These are phyloP conservation scores for Penicillium sp. DNA, from an alignment of 2,329 filamentous ascomycete species.

Conservation along the genomic window DNA sequence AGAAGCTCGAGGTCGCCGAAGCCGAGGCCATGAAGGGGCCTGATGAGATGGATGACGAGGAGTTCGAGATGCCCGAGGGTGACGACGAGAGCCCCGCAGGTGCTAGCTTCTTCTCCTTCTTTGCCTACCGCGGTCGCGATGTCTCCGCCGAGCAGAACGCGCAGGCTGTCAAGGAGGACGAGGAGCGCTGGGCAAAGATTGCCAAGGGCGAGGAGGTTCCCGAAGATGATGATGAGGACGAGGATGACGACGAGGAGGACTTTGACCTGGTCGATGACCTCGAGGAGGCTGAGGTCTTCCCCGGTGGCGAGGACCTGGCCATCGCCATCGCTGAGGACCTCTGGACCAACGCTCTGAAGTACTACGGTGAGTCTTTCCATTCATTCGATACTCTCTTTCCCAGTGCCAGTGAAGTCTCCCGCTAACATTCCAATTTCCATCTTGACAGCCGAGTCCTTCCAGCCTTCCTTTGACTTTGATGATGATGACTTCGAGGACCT, in stretches of 20 bases:
- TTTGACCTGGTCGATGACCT: slow-evolving; percentile 58
- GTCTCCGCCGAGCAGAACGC: slow-evolving; percentile 67
- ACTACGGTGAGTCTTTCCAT: slow-evolving; percentile 65
- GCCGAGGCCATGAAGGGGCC: slow-evolving; percentile 27
- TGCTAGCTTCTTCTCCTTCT: slow-evolving; percentile 82
- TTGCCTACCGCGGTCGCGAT: slow-evolving; percentile 68
- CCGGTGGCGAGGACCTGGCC: slow-evolving; percentile 77
- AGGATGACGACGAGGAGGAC: slow-evolving; percentile 49
- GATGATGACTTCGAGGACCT: slow-evolving; percentile 64
- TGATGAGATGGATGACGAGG: slow-evolving; percentile 22
- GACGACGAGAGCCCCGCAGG: slow-evolving; percentile 53
- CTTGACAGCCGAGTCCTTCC: slow-evolving; percentile 60
- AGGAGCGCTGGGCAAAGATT: slow-evolving; percentile 50
- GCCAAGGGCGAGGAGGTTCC: slow-evolving; percentile 48
- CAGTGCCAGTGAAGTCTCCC: not conserved
- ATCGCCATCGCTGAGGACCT: slow-evolving; percentile 78
- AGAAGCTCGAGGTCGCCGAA: slow-evolving; percentile 35
- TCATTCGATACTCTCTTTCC: not conserved
- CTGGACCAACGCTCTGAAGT: slow-evolving; percentile 81
- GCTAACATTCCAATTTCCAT: slow-evolving; percentile 32
- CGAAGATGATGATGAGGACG: slow-evolving; percentile 27
- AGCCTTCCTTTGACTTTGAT: slow-evolving; percentile 54
- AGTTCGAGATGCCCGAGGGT: slow-evolving; percentile 25
- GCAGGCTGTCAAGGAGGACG: slow-evolving; percentile 55
- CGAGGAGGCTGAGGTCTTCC: slow-evolving; percentile 74